Base-by-base conservation (phyloP, 2,329 filamentous ascomycete genomes). In the Cercospora sp. region DNA sequence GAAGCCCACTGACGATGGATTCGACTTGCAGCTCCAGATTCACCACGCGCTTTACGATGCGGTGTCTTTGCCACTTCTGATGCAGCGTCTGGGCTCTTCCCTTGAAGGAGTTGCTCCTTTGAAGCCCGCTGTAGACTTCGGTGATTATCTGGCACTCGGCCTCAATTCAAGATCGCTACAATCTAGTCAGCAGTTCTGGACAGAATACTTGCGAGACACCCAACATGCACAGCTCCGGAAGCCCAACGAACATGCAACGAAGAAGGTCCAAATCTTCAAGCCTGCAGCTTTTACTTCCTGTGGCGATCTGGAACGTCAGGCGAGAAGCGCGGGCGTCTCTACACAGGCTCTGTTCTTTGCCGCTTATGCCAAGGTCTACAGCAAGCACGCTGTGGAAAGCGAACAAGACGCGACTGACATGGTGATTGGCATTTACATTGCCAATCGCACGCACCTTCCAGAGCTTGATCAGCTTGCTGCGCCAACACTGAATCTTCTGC, bases 21-120 rank as follows among this genome's bases (percentile, higher is more conserved):
- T 66, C 61, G 55, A 59, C 7, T 66, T 84, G 55, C 72, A 80
- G 57, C 80, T 85, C 2, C 82, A 83, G 28, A 89, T 97, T 4
- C 93, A 97, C 70, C 94, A 98, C 77, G 91, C 91, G 0, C 83
- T 97, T 0, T 98, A 97, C 76, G 94, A 97, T 77, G 93, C 90
- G 5, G 85, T 96, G 68, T 95, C 91, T 73, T 82, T 97, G 4
- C 87, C 89, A 0, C 77, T 85, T 0, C 80, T 97, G 5, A 81
- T 93, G 24, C 76, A 84, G 13, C 79, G 85, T 49, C 79, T 88
- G 77, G 18, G 62, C 49, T 65, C 61, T 28, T 16, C 61, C 10
- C 26, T 80, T 80, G 40, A 68, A 73, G 67, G 62, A 28, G 21
- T 32, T 2, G 3, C 32, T 4, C 49, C 51, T 7, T 12, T 53